Evolutionary conservation across 23 red algal species (phyloP).

Genomic region (Pyropia yezoensis): DNA sequence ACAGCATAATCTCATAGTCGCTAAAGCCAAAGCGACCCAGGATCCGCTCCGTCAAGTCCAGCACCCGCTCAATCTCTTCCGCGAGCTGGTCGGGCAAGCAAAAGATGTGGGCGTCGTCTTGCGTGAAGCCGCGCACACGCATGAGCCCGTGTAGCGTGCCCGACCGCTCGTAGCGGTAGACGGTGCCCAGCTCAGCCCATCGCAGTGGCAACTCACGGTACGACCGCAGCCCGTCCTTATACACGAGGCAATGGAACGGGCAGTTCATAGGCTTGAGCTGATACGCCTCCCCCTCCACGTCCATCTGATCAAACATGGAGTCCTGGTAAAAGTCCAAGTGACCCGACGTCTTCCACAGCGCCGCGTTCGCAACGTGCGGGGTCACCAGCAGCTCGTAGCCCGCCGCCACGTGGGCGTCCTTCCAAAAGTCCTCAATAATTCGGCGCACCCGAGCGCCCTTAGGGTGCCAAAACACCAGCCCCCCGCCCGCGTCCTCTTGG

Average conservation of each 20-base stretch:
- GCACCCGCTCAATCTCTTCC: slow-evolving; percentile 73
- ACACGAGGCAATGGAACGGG: slow-evolving; percentile 92
- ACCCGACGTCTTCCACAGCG: slow-evolving; percentile 89
- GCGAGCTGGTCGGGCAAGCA: slow-evolving; percentile 83
- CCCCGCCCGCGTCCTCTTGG: slow-evolving; percentile 82
- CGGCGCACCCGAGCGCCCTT: slow-evolving; percentile 75
- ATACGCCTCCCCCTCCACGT: slow-evolving; percentile 71
- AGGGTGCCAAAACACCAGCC: slow-evolving; percentile 99
- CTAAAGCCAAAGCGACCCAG: slow-evolving; percentile 88
- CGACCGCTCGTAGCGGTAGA: slow-evolving; percentile 96
- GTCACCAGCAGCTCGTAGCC: slow-evolving; percentile 95
- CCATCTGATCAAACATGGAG: slow-evolving; percentile 97
- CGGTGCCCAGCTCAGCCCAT: slow-evolving; percentile 95
- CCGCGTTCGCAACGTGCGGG: slow-evolving; percentile 83
- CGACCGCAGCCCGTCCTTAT: slow-evolving; percentile 75
- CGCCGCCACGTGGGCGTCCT: slow-evolving; percentile 48
- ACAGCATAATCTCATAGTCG: slow-evolving; percentile 94
- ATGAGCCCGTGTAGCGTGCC: slow-evolving; percentile 98
- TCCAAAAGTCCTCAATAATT: slow-evolving; percentile 95
- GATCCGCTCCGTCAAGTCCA: slow-evolving; percentile 81
- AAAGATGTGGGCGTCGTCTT: slow-evolving; percentile 99
- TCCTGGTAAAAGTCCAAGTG: slow-evolving; percentile 97
- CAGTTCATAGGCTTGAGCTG: slow-evolving; percentile 99
- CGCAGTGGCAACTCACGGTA: slow-evolving; percentile 96
- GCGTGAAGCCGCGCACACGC: slow-evolving; percentile 97